phyloP scores from a whole-genome alignment of 805 yeast genomes.

The Hemisphaericaspora nanyangensis region DNA sequence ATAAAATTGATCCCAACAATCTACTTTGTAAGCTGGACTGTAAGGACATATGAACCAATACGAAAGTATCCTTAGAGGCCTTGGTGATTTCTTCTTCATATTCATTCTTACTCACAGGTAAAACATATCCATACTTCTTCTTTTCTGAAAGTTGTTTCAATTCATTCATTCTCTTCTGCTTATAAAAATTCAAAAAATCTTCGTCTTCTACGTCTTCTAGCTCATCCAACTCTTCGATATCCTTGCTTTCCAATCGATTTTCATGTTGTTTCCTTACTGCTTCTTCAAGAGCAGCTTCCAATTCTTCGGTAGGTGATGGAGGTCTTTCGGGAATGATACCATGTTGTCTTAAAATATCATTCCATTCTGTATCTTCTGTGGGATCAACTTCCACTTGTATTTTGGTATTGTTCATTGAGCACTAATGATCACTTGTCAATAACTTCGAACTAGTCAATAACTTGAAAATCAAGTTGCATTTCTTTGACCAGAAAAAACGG shows the following conservation, averaged over 20 bases:
- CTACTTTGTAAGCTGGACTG: conserved; percentile 71
- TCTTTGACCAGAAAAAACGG: no score
- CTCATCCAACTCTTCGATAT: conserved; percentile 78
- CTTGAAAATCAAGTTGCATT: not conserved
- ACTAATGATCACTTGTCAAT: no score
- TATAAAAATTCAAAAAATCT: conserved; percentile 76
- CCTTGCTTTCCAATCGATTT: conserved; percentile 72
- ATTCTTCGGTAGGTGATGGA: conserved; percentile 79
- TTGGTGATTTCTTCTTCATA: conserved; percentile 82
- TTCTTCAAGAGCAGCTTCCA: conserved; percentile 85
- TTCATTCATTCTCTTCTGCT: conserved; percentile 74
- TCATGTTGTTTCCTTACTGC: conserved; percentile 78
- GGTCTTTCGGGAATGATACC: conserved; percentile 93
- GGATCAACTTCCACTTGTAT: conserved; percentile 89
- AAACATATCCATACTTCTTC: conserved; percentile 69
- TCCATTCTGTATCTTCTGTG: conserved; percentile 98
- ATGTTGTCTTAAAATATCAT: conserved; percentile 83
- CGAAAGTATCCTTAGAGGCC: conserved; percentile 64
- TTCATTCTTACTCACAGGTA: conserved; percentile 81
- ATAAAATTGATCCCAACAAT: conserved; percentile 57
- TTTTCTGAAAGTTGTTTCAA: conserved; percentile 55
- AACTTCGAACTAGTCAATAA: not conserved
- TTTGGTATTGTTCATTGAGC: conserved; percentile 31
- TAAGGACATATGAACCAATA: conserved; percentile 73
- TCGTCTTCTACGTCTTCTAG: conserved; percentile 92